Percentiles rank a stretch among this genome's conserved stretches.
These are phyloP conservation scores for Xerocomus brunneocitrinus DNA, from an alignment of 768 basidiomycete genomes.

Conservation along the genomic window DNA sequence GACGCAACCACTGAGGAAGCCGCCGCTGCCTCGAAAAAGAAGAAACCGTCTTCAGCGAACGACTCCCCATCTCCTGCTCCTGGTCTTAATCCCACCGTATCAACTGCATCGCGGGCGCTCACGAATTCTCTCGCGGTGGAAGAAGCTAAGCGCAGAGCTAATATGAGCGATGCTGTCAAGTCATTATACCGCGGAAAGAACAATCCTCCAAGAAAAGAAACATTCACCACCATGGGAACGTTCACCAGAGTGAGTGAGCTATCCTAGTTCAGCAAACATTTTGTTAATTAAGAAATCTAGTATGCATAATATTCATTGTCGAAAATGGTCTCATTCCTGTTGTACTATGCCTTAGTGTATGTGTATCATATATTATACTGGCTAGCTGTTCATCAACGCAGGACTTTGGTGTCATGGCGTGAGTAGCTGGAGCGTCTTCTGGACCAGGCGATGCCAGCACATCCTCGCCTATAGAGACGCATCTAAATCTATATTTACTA, in stretches of 20 bases:
- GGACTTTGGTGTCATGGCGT: background rate
- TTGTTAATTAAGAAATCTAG: constrained; percentile 11
- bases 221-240: constrained; percentile 89
- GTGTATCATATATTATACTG: background rate
- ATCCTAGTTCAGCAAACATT: background rate
- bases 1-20: constrained; percentile 28
- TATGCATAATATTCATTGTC: constrained; percentile 16
- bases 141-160: constrained; percentile 77
- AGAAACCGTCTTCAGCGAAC: constrained; percentile 21
- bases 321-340: background rate
- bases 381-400: background rate
- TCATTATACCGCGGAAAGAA: constrained; percentile 62
- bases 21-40: constrained; percentile 39
- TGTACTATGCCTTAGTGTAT: constrained; percentile 12
- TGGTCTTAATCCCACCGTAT: constrained; percentile 43
- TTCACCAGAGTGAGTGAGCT: constrained; percentile 74
- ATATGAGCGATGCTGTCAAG: constrained; percentile 84
- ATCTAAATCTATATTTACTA: background rate
- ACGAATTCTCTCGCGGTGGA: constrained; percentile 69
- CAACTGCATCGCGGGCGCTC: constrained; percentile 61
- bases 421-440: background rate
- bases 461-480: background rate
- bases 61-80: constrained; percentile 27
- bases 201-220: constrained; percentile 64
- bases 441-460: no score